A percentile compares a stretch with the other conserved stretches of the same genome.
Conservation (phyloP, 306 rosid species). For the Dryas drummondii region DNA sequence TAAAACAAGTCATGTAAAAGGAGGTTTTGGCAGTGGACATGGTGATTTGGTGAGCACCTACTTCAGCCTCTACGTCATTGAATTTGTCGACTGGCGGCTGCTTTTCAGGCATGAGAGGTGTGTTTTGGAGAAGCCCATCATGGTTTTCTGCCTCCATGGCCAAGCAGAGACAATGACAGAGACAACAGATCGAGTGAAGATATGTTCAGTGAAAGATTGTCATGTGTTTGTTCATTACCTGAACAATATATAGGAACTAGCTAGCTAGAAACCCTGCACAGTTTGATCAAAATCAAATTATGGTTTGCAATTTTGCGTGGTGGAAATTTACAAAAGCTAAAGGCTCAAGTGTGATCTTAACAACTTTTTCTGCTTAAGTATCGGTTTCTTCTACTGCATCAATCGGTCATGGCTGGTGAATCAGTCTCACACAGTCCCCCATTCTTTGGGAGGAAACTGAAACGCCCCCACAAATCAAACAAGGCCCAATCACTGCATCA, state of each 20-base stretch:
- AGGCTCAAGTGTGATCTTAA: too few relatives aligned
- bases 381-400: too few relatives aligned
- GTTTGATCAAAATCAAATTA: neutral
- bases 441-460: neutral
- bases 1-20: neutral
- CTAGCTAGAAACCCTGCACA: neutral
- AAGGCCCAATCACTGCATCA: neutral
- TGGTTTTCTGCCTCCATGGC: neutral
- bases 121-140: neutral
- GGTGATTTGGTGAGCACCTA: neutral
- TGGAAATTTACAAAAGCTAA: neutral
- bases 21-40: neutral
- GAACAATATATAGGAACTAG: too few relatives aligned
- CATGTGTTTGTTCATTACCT: too few relatives aligned
- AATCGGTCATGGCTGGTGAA: neutral
- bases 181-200: neutral
- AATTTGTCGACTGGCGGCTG: neutral
- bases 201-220: too few relatives aligned
- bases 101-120: constrained; percentile 6
- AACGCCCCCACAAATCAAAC: neutral
- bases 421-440: neutral
- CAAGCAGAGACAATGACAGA: neutral
- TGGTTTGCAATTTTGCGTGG: neutral
- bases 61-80: neutral
- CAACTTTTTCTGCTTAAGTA: too few relatives aligned